These are phyloP conservation scores for Solanum virginianum DNA, from an alignment of 257 asterid species.

Conservation along the genomic window DNA sequence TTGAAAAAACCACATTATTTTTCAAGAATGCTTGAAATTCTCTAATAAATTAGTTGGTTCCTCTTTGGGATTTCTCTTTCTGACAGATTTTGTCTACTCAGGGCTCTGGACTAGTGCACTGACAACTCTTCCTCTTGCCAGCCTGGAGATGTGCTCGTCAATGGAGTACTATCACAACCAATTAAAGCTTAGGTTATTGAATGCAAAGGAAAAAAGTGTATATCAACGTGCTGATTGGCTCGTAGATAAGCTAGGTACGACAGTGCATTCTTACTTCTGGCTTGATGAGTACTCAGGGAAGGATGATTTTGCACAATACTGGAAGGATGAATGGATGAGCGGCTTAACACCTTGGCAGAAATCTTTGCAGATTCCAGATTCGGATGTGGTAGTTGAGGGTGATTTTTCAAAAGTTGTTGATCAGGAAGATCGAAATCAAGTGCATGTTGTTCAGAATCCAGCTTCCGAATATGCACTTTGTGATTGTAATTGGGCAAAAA, in stretches of 20 bases:
- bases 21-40: background rate
- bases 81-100: constrained; percentile 19
- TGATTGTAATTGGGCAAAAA: constrained; percentile 66
- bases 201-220: constrained; percentile 47
- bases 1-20: background rate
- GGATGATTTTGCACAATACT: constrained; percentile 72
- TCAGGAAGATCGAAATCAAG: constrained; percentile 22
- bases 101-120: constrained; percentile 58
- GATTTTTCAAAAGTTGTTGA: constrained; percentile 44
- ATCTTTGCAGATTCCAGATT: constrained; percentile 59
- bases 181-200: constrained; percentile 60
- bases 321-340: constrained; percentile 81
- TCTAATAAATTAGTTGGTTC: background rate
- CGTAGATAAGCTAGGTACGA: constrained; percentile 63
- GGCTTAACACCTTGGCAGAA: constrained; percentile 82
- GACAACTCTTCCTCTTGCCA: constrained; percentile 65
- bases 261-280: constrained; percentile 91
- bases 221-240: constrained; percentile 85
- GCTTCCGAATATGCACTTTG: constrained; percentile 85
- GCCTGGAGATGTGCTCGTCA: constrained; percentile 81
- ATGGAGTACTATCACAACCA: constrained; percentile 86
- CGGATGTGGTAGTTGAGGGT: constrained; percentile 48
- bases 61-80: background rate
- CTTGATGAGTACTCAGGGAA: constrained; percentile 78
- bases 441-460: constrained; percentile 48